Conservation (phyloP, 768 basidiomycete species). For the Pleurotus sapidus region DNA sequence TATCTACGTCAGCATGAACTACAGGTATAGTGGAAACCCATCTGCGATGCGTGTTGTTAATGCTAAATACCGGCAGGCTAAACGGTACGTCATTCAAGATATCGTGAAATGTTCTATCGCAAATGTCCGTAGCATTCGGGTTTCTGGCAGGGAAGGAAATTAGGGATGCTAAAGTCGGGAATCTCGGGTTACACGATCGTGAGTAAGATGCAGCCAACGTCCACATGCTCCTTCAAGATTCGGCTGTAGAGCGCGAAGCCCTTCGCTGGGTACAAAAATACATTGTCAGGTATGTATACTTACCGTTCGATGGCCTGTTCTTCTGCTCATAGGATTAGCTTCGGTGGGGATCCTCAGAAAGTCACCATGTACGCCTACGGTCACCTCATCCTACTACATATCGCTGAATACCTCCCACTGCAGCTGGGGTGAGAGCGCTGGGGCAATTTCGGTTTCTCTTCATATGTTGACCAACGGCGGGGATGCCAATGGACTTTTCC, state of each 20-base stretch:
- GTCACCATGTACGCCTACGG: conserved; percentile 47
- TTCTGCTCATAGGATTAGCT: conserved; percentile 21
- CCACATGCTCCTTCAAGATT: not conserved
- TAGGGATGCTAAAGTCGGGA: conserved; percentile 48
- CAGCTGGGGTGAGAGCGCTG: conserved; percentile 42
- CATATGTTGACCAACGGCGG: conserved; percentile 50
- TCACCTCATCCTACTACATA: not conserved
- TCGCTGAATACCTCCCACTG: not conserved
- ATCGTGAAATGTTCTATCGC: not conserved
- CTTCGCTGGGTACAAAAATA: conserved; percentile 68
- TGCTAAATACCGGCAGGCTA: too few species aligned
- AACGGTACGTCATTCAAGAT: not conserved
- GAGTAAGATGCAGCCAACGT: conserved; percentile 16
- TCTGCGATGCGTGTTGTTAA: not conserved
- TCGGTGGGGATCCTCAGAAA: conserved; percentile 63
- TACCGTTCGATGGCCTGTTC: not conserved
- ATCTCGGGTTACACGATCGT: conserved; percentile 70
- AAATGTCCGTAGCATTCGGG: conserved; percentile 35
- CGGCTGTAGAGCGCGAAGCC: conserved; percentile 45
- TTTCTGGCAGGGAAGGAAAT: conserved; percentile 53
- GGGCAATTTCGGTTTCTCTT: conserved; percentile 49
- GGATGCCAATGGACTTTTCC: conserved; percentile 42
- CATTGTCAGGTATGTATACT: conserved; percentile 31
- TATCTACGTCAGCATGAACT: conserved; percentile 55
- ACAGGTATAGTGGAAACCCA: conserved; percentile 23